Percentiles rank a stretch among this genome's conserved stretches.
These are phyloP conservation scores for Coleophoma crateriformis DNA, from an alignment of 2,329 filamentous ascomycete species.

Conservation along the genomic window DNA sequence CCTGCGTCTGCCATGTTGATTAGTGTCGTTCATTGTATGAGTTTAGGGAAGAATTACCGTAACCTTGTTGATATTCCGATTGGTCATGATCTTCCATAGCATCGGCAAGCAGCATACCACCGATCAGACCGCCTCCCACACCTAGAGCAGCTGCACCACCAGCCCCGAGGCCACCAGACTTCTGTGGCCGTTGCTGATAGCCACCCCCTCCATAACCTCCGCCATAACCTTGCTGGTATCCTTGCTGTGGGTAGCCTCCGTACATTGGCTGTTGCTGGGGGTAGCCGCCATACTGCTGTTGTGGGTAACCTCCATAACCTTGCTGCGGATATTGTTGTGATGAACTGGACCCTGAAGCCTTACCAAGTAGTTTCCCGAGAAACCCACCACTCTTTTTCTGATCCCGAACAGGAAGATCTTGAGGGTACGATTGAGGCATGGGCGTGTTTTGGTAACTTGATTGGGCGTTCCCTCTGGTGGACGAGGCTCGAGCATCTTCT, in stretches of 20 bases:
- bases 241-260: constrained; percentile 23
- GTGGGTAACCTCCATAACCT: constrained; percentile 21
- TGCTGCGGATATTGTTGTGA: constrained; percentile 28
- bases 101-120: constrained; percentile 66
- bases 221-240: constrained; percentile 21
- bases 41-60: constrained; percentile 20
- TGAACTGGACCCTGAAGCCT: constrained; percentile 10
- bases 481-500: constrained; percentile 59
- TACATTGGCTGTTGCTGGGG: constrained; percentile 29
- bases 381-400: constrained; percentile 38
- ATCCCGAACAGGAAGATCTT: constrained; percentile 37
- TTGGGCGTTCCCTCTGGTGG: constrained; percentile 10
- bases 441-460: constrained; percentile 21
- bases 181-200: constrained; percentile 33
- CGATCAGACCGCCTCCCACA: constrained; percentile 74
- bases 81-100: constrained; percentile 59
- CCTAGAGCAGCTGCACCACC: constrained; percentile 72
- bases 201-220: constrained; percentile 31
- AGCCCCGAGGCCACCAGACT: constrained; percentile 56
- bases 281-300: constrained; percentile 30
- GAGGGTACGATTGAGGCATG: constrained; percentile 17
- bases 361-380: constrained; percentile 45
- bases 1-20: constrained; percentile 8
- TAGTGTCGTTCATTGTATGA: neutral
- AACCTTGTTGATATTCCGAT: constrained; percentile 49